Evolutionary conservation across 371 early-diverging fungal species (phyloP).

Genomic region (Rhizopus arrhizus): DNA sequence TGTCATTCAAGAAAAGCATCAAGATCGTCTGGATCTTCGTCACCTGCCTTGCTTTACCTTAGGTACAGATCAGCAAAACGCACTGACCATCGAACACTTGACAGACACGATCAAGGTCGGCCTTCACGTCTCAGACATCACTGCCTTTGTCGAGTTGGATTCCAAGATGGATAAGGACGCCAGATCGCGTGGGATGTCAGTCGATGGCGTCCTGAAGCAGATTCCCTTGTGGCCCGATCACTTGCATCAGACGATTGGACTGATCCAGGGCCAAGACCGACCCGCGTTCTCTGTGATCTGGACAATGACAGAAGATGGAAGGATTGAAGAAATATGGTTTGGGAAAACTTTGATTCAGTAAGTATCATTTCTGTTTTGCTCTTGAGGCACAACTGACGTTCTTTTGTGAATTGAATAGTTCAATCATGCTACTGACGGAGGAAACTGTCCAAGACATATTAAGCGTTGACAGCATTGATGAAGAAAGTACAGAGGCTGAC

Average conservation of each 20-base stretch:
- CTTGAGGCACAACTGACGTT: too few relatives aligned
- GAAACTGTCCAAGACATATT: constrained; percentile 86
- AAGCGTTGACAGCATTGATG: constrained; percentile 48
- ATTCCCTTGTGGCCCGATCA: constrained; percentile 96
- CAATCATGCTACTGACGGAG: constrained; percentile 73
- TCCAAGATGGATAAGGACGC: constrained; percentile 92
- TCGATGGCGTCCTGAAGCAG: constrained; percentile 58
- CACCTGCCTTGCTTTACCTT: constrained; percentile 76
- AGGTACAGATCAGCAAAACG: constrained; percentile 83
- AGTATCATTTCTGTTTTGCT: constrained; percentile 1
- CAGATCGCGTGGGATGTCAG: constrained; percentile 82
- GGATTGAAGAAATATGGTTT: constrained; percentile 63
- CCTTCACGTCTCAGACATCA: constrained; percentile 98
- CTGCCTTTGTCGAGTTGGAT: constrained; percentile 88
- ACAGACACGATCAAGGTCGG: constrained; percentile 80
- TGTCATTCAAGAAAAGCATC: too few relatives aligned
- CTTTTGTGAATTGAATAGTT: constrained; percentile 24
- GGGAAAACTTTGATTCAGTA: constrained; percentile 81
- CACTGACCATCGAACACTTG: constrained; percentile 69
- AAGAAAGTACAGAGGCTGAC: constrained; percentile 17
- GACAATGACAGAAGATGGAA: constrained; percentile 70
- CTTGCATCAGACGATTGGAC: constrained; percentile 68
- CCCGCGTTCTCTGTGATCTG: constrained; percentile 89
- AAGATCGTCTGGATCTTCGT: constrained; percentile 70
- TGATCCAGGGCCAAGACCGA: constrained; percentile 41